phyloP scores from a whole-genome alignment of 768 basidiomycete genomes.

The Mycena rosella region DNA sequence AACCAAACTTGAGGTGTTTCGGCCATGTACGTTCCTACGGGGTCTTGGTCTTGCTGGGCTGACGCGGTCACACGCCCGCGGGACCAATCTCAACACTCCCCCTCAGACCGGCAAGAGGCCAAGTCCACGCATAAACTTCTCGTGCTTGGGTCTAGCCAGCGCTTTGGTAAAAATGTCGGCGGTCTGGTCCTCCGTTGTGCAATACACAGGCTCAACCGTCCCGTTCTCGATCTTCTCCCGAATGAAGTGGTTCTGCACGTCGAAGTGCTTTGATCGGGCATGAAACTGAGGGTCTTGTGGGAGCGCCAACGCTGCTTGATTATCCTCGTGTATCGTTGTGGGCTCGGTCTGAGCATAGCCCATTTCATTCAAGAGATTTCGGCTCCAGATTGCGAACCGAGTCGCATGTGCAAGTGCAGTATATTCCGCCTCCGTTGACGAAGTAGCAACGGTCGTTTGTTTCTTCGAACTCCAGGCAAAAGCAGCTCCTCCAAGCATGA shows the following conservation, averaged over 20 bases:
- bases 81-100: constrained; percentile 36
- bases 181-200: constrained; percentile 44
- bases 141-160: constrained; percentile 34
- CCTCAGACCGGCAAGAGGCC: constrained; percentile 37
- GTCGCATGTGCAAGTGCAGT: constrained; percentile 41
- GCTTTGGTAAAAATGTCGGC: constrained; percentile 57
- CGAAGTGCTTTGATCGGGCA: constrained; percentile 49
- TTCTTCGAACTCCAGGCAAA: constrained; percentile 35
- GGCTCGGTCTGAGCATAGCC: constrained; percentile 3
- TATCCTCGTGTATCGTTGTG: constrained; percentile 39
- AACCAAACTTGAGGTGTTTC: too few relatives aligned
- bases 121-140: constrained; percentile 21
- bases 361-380: constrained; percentile 22
- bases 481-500: constrained; percentile 26
- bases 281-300: constrained; percentile 43
- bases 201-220: constrained; percentile 41
- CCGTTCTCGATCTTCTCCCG: constrained; percentile 43
- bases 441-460: constrained; percentile 42
- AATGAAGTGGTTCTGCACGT: constrained; percentile 50
- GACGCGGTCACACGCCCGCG: too few relatives aligned
- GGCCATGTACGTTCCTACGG: too few relatives aligned
- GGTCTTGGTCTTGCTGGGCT: neutral
- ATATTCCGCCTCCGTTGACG: constrained; percentile 43
- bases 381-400: constrained; percentile 39
- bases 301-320: constrained; percentile 43